Base-by-base conservation (phyloP, 2,329 filamentous ascomycete species). In the Neofusicoccum sp. region DNA sequence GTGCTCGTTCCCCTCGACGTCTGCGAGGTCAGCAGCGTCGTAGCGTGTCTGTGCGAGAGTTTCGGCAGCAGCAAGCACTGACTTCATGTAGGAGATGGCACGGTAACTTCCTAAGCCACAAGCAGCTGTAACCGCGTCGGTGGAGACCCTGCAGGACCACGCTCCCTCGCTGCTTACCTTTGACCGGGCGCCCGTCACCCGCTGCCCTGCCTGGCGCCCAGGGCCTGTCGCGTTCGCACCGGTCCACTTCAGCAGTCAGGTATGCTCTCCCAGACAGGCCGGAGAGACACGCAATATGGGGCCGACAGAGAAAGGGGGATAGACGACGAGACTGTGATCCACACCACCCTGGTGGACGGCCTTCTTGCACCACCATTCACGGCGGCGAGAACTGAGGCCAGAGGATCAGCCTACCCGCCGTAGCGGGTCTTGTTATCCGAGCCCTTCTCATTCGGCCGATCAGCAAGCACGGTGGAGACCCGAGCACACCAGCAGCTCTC, bases 401-500 rank as follows among this genome's bases (percentile, higher is more conserved):
- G 54, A 45, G 39, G 54, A 56, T 58, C 54, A 58, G 12, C 39
- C 37, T 45, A 45, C 37, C 54, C 41, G 41, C 54, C 9, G 16
- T 29, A 58, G 41, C 54, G 54, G 54, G 54, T 34, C 14, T 58
- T 16, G 54, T 56, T 58, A 58, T 12, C 39, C 54, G 54, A 47
- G 41, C 28, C 28, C 29, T 36, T 37, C 54, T 58, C 54, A 58
- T 58, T 58, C 43, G 54, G 45, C 41, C 31, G 39, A 58, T 28
- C 54, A 45, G 31, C 41, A 31, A 36, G 54, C 31, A 47, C n/a
- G 12, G 39, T 58, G 54, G 54, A 58, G 54, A 45, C 39, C 54
- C 39, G 54, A 45, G 34, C 54, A 36, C 28, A 43, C 54, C 54
- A 45, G 41, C 31, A 36, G 31, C 54, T 45, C 41, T 58, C 54